Evolutionary conservation across 257 asterid species (phyloP), one percentile per base, ranked within the genome.

Genomic region (Paulownia fortunei): DNA sequence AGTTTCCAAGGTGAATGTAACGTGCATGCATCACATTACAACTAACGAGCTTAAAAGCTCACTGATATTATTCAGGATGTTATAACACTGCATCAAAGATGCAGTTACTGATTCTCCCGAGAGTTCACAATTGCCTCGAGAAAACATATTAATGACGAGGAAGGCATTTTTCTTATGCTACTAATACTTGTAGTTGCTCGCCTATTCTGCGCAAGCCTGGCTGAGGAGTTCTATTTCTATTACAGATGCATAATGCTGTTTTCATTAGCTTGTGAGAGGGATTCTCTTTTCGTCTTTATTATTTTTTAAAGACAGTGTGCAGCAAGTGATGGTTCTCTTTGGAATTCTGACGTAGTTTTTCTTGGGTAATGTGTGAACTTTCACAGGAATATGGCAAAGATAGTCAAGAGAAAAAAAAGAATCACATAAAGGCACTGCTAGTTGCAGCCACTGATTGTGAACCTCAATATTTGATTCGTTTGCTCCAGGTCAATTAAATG

Each of bases 401-500:
- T 81, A 88, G 98, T 81, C 97, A 90, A 82, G 97, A 88, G 70
- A 96, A 96, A 88, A 96, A 90, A 84, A 96, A 93, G 92, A 89
- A 86, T 80, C 91, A 84, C 84, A 93, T 96, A 82, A 93, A 90
- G 86, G 91, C 85, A 55, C 86, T 96, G 61, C 88, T 96, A 51
- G 97, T 93, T 77, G 99, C 98, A 47, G 97, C 99, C 47, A 92
- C 93, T 79, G 98, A 93, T 85, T 90, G 97, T 82, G 99, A 96
- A 87, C 98, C 98, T 82, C 96, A 86, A 66, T 96, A 89, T 87
- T 82, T 96, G 91, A 92, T 93, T 81, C 96, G 99, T 79, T 87
- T 93, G 76, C 98, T 96, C 84, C 97, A 96, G 97, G 98, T 96
- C 65, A 74, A 72, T 34, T 71, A 39, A 54, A 59, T 58, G 32